phyloP scores from a whole-genome alignment of 2,329 filamentous ascomycete species.

The Madurella mycetomatis region DNA sequence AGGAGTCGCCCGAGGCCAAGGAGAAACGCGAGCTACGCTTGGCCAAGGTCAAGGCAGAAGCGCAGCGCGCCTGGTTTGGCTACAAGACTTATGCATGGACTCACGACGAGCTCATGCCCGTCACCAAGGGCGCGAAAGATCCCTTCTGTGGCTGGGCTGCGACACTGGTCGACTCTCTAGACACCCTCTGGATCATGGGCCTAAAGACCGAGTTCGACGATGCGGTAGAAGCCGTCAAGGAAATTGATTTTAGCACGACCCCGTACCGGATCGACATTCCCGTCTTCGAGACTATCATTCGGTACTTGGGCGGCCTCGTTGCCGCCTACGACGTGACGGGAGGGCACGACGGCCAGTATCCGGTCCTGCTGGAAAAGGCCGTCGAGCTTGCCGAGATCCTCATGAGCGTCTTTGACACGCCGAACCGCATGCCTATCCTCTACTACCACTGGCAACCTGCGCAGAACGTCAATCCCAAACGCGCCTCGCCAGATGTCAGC shows the following conservation, averaged over 20 bases:
- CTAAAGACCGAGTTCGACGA: slow-evolving; percentile 74
- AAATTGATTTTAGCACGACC: slow-evolving; percentile 80
- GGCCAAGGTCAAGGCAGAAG: slow-evolving; percentile 65
- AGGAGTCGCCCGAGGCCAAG: slow-evolving; percentile 58
- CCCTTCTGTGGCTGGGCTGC: slow-evolving; percentile 92
- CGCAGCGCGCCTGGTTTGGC: slow-evolving; percentile 73
- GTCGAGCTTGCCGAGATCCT: slow-evolving; percentile 74
- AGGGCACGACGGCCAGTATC: slow-evolving; percentile 51
- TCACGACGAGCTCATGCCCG: slow-evolving; percentile 79
- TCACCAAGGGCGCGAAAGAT: slow-evolving; percentile 63
- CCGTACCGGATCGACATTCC: slow-evolving; percentile 63
- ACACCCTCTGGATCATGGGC: slow-evolving; percentile 85
- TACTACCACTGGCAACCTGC: slow-evolving; percentile 74
- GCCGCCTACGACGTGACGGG: slow-evolving; percentile 83
- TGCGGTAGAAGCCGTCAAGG: slow-evolving; percentile 62
- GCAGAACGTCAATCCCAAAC: slow-evolving; percentile 58
- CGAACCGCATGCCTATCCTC: slow-evolving; percentile 84
- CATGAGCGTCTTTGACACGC: slow-evolving; percentile 82
- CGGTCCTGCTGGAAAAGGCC: slow-evolving; percentile 70
- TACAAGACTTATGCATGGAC: slow-evolving; percentile 78
- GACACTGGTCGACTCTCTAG: slow-evolving; percentile 75
- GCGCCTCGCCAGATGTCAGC: slow-evolving; percentile 52
- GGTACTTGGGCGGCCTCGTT: slow-evolving; percentile 82
- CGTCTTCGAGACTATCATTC: slow-evolving; percentile 89
- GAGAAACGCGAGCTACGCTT: slow-evolving; percentile 61